These are phyloP conservation scores for Lathyrus tuberosus DNA, from an alignment of 306 rosid genomes.

Conservation along the genomic window DNA sequence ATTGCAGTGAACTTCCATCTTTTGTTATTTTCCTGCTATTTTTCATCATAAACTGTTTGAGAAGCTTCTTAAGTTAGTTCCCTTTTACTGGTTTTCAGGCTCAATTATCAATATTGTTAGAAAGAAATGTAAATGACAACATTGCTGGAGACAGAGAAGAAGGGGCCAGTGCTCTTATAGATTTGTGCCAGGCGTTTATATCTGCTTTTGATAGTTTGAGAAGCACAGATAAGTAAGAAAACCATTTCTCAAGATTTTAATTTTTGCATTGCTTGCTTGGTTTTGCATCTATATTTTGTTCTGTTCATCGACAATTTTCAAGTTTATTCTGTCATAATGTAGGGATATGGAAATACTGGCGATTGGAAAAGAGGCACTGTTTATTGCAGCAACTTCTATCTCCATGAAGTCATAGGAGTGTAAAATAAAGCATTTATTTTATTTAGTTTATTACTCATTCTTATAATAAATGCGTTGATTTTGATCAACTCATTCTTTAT, in stretches of 20 bases:
- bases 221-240: slow-evolving; percentile 66
- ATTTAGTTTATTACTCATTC: slow-evolving; percentile 16
- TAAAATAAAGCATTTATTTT: slow-evolving; percentile 17
- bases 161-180: slow-evolving; percentile 42
- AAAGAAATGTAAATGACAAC: slow-evolving; percentile 39
- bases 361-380: slow-evolving; percentile 69
- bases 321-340: slow-evolving; percentile 34
- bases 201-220: slow-evolving; percentile 67
- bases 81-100: slow-evolving; percentile 59
- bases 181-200: slow-evolving; percentile 57
- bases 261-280: slow-evolving; percentile 7
- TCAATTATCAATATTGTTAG: slow-evolving; percentile 50
- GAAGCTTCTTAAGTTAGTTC: slow-evolving; percentile 12
- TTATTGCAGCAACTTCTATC: slow-evolving; percentile 69
- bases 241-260: slow-evolving; percentile 27
- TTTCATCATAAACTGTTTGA: slow-evolving; percentile 1
- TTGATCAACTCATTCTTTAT: slow-evolving; percentile 17
- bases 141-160: slow-evolving; percentile 40
- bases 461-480: background rate
- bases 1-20: background rate
- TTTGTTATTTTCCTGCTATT: background rate
- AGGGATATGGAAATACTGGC: slow-evolving; percentile 67
- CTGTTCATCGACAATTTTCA: slow-evolving; percentile 3
- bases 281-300: slow-evolving; percentile 24
- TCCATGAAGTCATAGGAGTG: slow-evolving; percentile 46